These are phyloP conservation scores for Aspergillus bertholletiae DNA, from an alignment of 495 filamentous ascomycete genomes.

Conservation along the genomic window DNA sequence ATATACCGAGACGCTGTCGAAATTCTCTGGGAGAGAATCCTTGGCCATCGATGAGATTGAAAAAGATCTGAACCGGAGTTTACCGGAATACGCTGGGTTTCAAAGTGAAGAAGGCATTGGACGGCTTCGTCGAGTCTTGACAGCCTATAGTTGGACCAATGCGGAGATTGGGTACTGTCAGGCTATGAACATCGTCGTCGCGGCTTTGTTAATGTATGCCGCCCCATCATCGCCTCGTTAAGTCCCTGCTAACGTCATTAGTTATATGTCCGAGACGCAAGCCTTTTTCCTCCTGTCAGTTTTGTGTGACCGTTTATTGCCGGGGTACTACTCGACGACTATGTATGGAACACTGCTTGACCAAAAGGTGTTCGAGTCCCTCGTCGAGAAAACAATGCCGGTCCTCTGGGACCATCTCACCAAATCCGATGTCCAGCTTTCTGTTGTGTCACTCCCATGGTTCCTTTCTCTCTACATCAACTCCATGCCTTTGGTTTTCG, in stretches of 20 bases:
- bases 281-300: slow-evolving; percentile 93
- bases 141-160: slow-evolving; percentile 95
- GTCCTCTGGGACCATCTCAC: slow-evolving; percentile 96
- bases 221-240: not conserved
- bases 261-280: slow-evolving; percentile 95
- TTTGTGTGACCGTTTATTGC: slow-evolving; percentile 87
- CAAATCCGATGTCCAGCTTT: slow-evolving; percentile 96
- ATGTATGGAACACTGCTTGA: slow-evolving; percentile 98
- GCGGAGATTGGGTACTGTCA: slow-evolving; percentile 96
- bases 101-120: slow-evolving; percentile 95
- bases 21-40: slow-evolving; percentile 78
- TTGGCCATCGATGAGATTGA: slow-evolving; percentile 98
- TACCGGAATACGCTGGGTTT: slow-evolving; percentile 96
- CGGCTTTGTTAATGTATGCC: slow-evolving; percentile 82
- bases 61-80: slow-evolving; percentile 92
- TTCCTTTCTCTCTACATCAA: slow-evolving; percentile 98
- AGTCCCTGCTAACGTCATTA: slow-evolving; percentile 29
- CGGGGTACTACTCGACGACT: slow-evolving; percentile 95
- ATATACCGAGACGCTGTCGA: slow-evolving; percentile 77
- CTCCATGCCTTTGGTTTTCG: slow-evolving; percentile 97
- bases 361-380: slow-evolving; percentile 92
- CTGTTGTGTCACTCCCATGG: slow-evolving; percentile 96
- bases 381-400: slow-evolving; percentile 98
- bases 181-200: slow-evolving; percentile 99
- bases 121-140: slow-evolving; percentile 81